These are phyloP conservation scores for Pichia deserticola DNA, from an alignment of 805 yeast species.

Conservation along the genomic window DNA sequence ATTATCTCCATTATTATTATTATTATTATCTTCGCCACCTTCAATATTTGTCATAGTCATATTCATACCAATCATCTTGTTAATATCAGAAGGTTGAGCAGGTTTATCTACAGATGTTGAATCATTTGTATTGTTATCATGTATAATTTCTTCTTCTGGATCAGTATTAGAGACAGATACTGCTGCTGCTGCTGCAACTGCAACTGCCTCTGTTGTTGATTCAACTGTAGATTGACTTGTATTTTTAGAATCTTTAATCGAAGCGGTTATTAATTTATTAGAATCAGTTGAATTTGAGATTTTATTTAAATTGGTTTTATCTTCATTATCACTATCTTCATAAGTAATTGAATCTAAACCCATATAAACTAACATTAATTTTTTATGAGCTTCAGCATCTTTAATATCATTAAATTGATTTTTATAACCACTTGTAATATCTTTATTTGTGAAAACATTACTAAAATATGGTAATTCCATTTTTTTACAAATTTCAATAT, in stretches of 20 bases:
- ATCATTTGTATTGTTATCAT: too few relatives aligned
- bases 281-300: too few relatives aligned
- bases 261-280: too few relatives aligned
- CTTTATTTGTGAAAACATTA: constrained; percentile 24
- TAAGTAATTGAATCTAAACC: constrained; percentile 30
- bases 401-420: constrained; percentile 23
- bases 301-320: background rate
- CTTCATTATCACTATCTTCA: constrained; percentile 23
- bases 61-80: background rate
- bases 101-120: too few relatives aligned
- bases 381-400: constrained; percentile 27
- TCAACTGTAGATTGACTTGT: too few relatives aligned
- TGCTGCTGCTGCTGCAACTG: background rate
- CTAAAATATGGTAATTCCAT: constrained; percentile 22
- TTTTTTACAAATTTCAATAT: constrained; percentile 26
- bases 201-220: background rate
- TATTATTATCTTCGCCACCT: background rate
- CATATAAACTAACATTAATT: constrained; percentile 30
- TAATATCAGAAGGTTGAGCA: too few relatives aligned
- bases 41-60: background rate
- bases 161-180: too few relatives aligned
- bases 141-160: too few relatives aligned
- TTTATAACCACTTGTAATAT: constrained; percentile 20
- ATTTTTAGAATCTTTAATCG: too few relatives aligned
- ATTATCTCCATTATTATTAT: background rate